phyloP scores from a whole-genome alignment of 306 rosid species.

The Cucumis hystrix region DNA sequence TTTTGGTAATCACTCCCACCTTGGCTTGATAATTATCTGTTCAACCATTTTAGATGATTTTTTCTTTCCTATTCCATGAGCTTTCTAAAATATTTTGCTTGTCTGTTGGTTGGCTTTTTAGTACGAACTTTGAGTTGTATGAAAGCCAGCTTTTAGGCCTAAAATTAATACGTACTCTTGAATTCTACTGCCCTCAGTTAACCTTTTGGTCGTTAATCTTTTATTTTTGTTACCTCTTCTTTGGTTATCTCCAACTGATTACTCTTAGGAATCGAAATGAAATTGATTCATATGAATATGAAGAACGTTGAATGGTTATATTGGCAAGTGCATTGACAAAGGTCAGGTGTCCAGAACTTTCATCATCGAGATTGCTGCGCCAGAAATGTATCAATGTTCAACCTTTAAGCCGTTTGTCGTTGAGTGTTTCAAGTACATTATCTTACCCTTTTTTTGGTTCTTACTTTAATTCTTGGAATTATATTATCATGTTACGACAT shows the following conservation, averaged over 20 bases:
- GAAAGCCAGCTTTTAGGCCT: neutral
- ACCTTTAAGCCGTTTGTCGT: neutral
- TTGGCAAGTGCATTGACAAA: neutral
- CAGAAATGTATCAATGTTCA: neutral
- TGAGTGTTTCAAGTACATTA: neutral
- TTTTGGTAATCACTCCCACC: neutral
- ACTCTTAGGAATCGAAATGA: neutral
- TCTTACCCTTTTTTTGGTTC: neutral
- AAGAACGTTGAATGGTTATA: neutral
- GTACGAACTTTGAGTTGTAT: neutral
- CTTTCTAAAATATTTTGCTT: neutral
- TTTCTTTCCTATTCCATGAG: neutral
- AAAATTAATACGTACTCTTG: neutral
- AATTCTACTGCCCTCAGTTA: neutral
- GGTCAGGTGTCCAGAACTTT: neutral
- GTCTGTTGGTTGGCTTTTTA: neutral
- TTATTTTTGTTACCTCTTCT: neutral
- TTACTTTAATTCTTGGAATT: neutral
- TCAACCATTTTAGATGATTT: neutral
- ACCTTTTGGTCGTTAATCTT: neutral
- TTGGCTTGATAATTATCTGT: neutral
- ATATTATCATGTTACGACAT: neutral
- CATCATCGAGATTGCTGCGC: neutral
- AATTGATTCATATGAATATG: neutral
- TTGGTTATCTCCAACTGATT: neutral